These are phyloP conservation scores for Tetracentron sinense DNA, from an alignment of 164 flowering plant species.

Conservation along the genomic window DNA sequence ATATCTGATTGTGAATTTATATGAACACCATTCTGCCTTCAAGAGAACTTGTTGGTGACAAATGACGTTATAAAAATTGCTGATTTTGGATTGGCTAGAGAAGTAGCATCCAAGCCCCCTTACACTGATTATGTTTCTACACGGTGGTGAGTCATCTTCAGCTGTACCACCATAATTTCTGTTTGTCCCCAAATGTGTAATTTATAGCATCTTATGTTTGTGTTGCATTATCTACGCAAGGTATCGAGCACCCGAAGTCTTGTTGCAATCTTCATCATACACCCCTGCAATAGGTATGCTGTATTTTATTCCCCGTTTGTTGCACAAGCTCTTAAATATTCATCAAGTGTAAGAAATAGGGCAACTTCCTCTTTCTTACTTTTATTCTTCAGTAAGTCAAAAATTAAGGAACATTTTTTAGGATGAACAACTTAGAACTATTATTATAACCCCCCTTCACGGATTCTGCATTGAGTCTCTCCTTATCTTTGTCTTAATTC, in stretches of 20 bases:
- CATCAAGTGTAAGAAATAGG: neutral
- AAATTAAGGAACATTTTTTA: no score
- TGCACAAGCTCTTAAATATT: neutral
- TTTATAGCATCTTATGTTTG: neutral
- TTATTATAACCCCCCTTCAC: no score
- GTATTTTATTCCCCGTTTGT: neutral
- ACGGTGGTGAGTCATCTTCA: constrained; percentile 55
- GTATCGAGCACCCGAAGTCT: constrained; percentile 98
- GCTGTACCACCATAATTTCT: neutral
- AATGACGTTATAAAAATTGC: constrained; percentile 73
- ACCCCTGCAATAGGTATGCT: constrained; percentile 79
- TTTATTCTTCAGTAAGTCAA: no score
- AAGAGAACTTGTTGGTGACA: constrained; percentile 87
- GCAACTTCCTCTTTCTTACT: no score
- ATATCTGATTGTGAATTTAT: neutral
- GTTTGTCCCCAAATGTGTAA: no score
- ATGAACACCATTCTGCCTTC: constrained; percentile 11
- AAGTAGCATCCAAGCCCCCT: constrained; percentile 72
- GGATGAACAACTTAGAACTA: no score
- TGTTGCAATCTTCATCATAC: constrained; percentile 67
- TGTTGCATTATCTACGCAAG: constrained; percentile 28
- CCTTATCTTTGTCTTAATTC: no score
- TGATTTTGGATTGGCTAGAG: constrained; percentile 93
- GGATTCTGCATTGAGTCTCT: no score
- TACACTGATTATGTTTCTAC: constrained; percentile 91